Base-by-base conservation (phyloP, 257 asterid species). In the Voacanga thouarsii region DNA sequence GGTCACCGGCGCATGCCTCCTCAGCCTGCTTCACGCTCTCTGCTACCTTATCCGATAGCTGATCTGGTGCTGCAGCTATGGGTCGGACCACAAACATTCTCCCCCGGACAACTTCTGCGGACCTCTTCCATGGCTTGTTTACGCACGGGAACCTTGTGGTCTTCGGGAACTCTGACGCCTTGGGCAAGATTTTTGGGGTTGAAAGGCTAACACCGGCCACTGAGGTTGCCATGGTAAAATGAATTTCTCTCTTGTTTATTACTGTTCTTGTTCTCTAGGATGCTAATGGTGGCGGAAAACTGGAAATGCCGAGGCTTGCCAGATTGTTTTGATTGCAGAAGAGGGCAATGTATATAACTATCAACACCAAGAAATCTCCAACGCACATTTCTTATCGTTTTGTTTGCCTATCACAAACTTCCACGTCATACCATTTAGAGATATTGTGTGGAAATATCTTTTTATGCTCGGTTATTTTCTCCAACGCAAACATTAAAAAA, bases 1-100 rank as follows among this genome's bases (percentile, higher is more conserved):
- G 92, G 71, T 93, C 86, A 1, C 78, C 93, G 53, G 85, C 53
- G 85, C 97, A 93, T 1, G 96, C 72, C 75, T 91, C 97, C 87
- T 90, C 83, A 7, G 99, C 98, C 3, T 72, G 77, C 83, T 95
- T 91, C 64, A 95, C 86, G 89, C 99, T 93, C 84, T 93, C 94
- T 77, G 88, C 97, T 82, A 95, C 96, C 89, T 91, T 89, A 0
- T 79, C 96, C 30, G 98, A 82, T 21, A 93, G 79, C 79, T 85
- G 33, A 18, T 93, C 98, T 9, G 97, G 96, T 67, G 89, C 89
- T 39, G 94, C 97, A 11, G 88, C 80, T 66, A 86, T 80, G 10
- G 88, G 86, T 33, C 82, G 88, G 83, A 87, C 67, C 21, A 72
- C 0, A 24, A n/a, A 79, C 23, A 82, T 88, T 28, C 63, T 45